Evolutionary conservation across 495 filamentous ascomycete species (phyloP), one percentile per base, ranked within the genome.

Genomic region (Bombardia bombarda): DNA sequence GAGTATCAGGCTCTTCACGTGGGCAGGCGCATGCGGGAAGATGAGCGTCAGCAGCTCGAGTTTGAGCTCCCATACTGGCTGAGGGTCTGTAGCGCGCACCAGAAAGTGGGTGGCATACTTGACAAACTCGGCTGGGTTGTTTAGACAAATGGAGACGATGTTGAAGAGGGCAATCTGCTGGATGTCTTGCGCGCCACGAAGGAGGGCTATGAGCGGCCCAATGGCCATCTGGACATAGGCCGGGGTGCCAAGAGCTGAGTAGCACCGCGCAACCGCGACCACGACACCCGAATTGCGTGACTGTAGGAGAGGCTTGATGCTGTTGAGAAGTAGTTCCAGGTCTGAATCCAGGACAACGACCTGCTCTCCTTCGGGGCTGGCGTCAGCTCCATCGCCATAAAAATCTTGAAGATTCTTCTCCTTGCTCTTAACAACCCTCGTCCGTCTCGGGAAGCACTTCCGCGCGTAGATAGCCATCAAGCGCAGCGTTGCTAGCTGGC

Each of bases 221-320:
- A 93, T 75, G 5, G 86, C 78, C 17, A 65, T 53, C 32, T 73
- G 70, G 20, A 89, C 74, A 52, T 93, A 84, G 26, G 81, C 80
- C 4, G 78, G 63, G 0, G 86, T 87, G 7, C 84, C 87, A 12
- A 97, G 71, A 49, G 90, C 83, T 17, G 84, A 73, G 57, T 90
- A 97, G 57, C 82, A 86, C 34, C 90, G 79, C 4, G 83, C 82
- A 20, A 95, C 84, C 6, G 90, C 84, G 10, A 96, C 75, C 37
- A 98, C 83, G 14, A 97, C 90, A 23, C 86, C 90, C 0, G 90
- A 85, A 56, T 95, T 98, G 40, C 93, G 83, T 35, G 83, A 94
- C 49, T 93, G 86, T 9, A 97, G 67, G n/a, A 98, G 73, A 16
- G 87, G 74, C 45, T 78, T 83, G 61, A 86, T 89, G 16, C 80